These are phyloP conservation scores for Colletotrichum sp. DNA, from an alignment of 2,329 filamentous ascomycete species.

Conservation along the genomic window DNA sequence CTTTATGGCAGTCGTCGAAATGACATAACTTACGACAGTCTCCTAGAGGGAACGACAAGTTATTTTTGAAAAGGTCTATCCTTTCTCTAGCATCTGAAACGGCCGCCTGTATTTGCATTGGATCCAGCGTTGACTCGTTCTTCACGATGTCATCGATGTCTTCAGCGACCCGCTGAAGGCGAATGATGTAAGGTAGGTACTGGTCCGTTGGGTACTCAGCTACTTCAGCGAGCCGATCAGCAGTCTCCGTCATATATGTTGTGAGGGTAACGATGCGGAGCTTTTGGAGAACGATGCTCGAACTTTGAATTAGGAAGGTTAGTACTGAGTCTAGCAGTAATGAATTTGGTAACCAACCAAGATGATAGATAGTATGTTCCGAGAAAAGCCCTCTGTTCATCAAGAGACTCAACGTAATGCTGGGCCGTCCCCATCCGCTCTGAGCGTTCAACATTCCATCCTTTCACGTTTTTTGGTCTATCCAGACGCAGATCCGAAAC, in stretches of 20 bases:
- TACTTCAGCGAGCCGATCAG: conserved; percentile 21
- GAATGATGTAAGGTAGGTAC: conserved; percentile 32
- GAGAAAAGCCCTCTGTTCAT: conserved; percentile 33
- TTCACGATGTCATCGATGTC: conserved; percentile 31
- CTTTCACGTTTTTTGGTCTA: conserved; percentile 27
- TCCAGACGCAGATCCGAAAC: conserved; percentile 35
- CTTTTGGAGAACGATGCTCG: conserved; percentile 35
- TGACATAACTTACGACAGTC: conserved; percentile 31
- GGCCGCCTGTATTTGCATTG: conserved; percentile 13
- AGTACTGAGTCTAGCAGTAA: neutral
- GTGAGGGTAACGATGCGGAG: conserved; percentile 30
- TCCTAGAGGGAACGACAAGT: conserved; percentile 29
- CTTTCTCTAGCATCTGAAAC: conserved; percentile 12
- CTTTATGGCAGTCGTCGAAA: fast-evolving
- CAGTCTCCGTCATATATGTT: conserved; percentile 31
- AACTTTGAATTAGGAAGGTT: conserved; percentile 14
- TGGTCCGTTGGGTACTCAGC: conserved; percentile 27
- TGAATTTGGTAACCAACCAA: conserved; percentile 22
- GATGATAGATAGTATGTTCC: conserved; percentile 37
- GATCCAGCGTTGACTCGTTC: conserved; percentile 8
- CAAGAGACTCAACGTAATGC: conserved; percentile 5
- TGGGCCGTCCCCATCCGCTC: neutral
- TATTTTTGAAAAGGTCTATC: conserved; percentile 24
- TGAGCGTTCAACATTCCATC: conserved; percentile 31
- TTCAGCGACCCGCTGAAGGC: conserved; percentile 33